Conservation (phyloP, 176 grass and related monocot species). For the Aegilops sharonensis region DNA sequence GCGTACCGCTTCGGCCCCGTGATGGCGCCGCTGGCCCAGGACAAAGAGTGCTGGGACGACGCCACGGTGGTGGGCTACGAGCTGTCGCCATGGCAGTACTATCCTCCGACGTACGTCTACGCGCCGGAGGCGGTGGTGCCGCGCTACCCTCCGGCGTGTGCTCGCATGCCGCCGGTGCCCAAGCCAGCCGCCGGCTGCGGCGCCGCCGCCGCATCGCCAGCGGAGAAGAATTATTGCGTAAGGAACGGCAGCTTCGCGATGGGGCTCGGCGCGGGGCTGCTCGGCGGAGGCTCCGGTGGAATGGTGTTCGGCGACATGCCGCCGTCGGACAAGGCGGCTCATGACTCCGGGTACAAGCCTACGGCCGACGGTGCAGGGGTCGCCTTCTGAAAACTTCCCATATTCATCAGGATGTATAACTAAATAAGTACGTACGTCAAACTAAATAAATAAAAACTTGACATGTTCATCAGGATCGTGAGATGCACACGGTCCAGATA, state of each 20-base stretch:
- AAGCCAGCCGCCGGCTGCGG: neutral
- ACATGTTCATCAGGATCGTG: no score
- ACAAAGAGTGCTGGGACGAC: neutral
- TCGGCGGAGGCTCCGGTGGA: constrained; percentile 24
- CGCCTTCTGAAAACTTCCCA: neutral
- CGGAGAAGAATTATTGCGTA: neutral
- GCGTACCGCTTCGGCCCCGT: constrained; percentile 38
- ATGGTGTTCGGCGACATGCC: constrained; percentile 40
- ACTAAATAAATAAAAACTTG: neutral
- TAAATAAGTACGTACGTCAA: neutral
- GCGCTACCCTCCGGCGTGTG: neutral
- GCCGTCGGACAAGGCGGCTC: constrained; percentile 17
- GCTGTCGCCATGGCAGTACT: neutral
- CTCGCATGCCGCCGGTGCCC: neutral
- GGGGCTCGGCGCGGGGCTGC: constrained; percentile 5
- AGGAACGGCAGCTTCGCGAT: constrained; percentile 32
- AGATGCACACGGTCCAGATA: no score
- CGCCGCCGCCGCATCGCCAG: neutral
- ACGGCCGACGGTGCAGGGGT: neutral
- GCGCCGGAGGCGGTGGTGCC: neutral
- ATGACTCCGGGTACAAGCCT: neutral
- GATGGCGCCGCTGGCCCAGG: neutral
- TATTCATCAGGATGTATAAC: neutral
- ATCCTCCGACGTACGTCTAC: neutral
- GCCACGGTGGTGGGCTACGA: neutral